phyloP scores from a whole-genome alignment of 306 rosid genomes.

The Dryas alaskensis region DNA sequence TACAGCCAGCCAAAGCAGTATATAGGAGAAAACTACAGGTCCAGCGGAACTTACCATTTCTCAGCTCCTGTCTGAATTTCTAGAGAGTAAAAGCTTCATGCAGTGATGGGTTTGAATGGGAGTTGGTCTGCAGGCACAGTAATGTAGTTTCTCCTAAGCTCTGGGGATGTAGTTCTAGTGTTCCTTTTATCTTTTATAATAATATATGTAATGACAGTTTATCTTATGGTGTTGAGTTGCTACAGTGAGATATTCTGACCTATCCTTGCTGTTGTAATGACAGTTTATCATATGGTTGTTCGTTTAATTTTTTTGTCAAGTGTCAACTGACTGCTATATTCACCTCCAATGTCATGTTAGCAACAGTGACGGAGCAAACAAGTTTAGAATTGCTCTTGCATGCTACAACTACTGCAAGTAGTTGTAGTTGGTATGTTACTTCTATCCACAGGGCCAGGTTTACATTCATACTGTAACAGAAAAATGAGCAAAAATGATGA shows the following conservation, averaged over 20 bases:
- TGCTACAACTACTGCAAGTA: neutral
- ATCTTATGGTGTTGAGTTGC: neutral
- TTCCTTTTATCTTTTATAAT: neutral
- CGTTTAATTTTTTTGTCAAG: neutral
- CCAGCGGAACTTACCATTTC: slow-evolving; percentile 6
- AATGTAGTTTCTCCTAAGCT: neutral
- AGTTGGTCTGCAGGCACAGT: neutral
- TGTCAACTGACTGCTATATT: neutral
- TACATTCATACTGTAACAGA: neutral
- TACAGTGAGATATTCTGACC: neutral
- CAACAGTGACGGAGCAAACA: neutral
- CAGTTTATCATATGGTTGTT: slow-evolving; percentile 3
- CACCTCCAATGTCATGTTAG: neutral
- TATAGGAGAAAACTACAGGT: neutral
- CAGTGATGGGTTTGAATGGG: neutral
- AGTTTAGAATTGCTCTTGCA: neutral
- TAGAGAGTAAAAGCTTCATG: slow-evolving; percentile 4
- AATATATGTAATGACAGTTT: neutral
- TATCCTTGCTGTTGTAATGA: neutral
- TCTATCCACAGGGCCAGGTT: neutral
- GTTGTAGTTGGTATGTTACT: too few relatives aligned
- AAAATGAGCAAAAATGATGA: neutral
- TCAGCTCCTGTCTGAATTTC: neutral
- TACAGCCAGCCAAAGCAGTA: too few relatives aligned
- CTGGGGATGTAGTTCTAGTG: neutral